Evolutionary conservation across 177 flowering plant species (phyloP).

Genomic region (Vitis hybrid): DNA sequence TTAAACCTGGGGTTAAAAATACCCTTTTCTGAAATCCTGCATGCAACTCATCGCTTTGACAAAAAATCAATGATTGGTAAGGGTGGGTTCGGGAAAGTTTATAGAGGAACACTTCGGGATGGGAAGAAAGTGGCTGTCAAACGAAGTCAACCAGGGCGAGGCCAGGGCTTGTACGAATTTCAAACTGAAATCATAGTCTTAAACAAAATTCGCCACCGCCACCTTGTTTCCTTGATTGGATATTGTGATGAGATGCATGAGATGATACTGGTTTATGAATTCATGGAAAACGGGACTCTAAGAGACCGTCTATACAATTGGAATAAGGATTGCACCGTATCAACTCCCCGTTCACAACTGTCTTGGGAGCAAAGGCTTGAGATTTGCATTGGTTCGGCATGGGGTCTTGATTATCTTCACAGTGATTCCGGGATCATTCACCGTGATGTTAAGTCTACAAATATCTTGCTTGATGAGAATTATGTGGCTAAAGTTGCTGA

Average conservation of each 20-base stretch:
- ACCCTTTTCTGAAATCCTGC: constrained; percentile 4
- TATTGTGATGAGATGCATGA: constrained; percentile 10
- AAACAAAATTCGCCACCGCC: constrained; percentile 12
- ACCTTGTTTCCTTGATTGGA: constrained; percentile 16
- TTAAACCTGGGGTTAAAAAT: constrained; percentile 2
- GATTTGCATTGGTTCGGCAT: constrained; percentile 10
- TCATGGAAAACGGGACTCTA: constrained; percentile 15
- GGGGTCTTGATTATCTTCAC: constrained; percentile 6
- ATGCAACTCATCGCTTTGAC: constrained; percentile 8
- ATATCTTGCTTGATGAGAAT: too few relatives aligned
- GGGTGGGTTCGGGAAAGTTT: constrained; percentile 14
- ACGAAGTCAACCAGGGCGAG: not conserved
- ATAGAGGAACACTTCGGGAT: constrained; percentile 1
- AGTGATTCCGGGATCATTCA: too few relatives aligned
- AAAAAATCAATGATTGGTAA: constrained; percentile 1
- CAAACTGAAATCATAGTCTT: constrained; percentile 9
- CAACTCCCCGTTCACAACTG: not conserved
- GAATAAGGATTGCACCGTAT: not conserved
- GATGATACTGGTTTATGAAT: constrained; percentile 15
- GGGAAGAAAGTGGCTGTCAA: constrained; percentile 13
- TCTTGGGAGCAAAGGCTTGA: constrained; percentile 18
- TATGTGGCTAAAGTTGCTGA: too few relatives aligned
- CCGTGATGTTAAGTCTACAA: too few relatives aligned
- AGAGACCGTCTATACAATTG: constrained; percentile 8
- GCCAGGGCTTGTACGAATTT: constrained; percentile 13